Evolutionary conservation across 805 yeast species (phyloP).

Genomic region (Candida ovalis): DNA sequence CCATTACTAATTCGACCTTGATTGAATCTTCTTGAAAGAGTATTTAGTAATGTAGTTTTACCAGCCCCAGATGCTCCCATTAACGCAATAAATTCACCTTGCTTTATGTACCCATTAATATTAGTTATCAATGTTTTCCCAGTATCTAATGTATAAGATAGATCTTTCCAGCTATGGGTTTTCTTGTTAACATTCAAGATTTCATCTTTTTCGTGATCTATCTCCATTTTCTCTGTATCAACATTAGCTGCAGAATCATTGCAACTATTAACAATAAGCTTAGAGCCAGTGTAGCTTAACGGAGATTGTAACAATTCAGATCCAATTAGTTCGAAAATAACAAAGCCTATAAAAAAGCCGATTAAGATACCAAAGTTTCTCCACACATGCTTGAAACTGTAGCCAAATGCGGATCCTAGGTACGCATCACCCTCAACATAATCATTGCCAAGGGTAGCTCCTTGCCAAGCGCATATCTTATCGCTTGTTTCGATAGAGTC

Average conservation of each 20-base stretch:
- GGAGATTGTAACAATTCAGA: conserved; percentile 11
- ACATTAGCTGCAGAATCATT: neutral
- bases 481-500: conserved; percentile 31
- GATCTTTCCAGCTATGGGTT: conserved; percentile 17
- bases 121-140: conserved; percentile 23
- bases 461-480: conserved; percentile 46
- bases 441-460: conserved; percentile 36
- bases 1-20: conserved; percentile 44
- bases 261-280: neutral
- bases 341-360: conserved; percentile 21
- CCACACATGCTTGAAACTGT: conserved; percentile 39
- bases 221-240: neutral
- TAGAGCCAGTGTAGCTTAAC: neutral
- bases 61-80: conserved; percentile 51
- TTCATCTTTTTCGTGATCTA: neutral
- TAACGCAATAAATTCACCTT: conserved; percentile 41
- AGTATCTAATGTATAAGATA: conserved; percentile 23
- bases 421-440: conserved; percentile 60
- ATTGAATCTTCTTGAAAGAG: conserved; percentile 41
- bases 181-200: neutral
- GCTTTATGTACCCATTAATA: conserved; percentile 29
- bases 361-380: conserved; percentile 33
- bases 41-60: conserved; percentile 46
- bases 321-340: conserved; percentile 20
- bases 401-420: conserved; percentile 42